phyloP scores from a whole-genome alignment of 495 filamentous ascomycete genomes.

The Pyrenula aspistea region DNA sequence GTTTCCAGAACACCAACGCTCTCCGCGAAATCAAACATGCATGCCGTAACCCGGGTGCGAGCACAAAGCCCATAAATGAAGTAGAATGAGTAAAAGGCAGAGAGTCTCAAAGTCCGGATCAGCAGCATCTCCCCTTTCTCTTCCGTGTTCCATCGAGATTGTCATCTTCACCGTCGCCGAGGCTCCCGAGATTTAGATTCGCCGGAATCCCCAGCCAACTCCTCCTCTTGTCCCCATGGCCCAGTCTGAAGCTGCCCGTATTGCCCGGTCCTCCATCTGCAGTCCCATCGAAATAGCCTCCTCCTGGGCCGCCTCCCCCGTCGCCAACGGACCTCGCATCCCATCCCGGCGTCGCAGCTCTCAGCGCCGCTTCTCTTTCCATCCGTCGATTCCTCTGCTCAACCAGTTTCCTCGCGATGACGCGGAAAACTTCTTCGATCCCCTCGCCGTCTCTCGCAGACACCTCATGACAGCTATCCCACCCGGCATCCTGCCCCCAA shows the following conservation, averaged over 20 bases:
- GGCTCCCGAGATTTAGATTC: slow-evolving; percentile 21
- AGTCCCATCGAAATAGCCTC: slow-evolving; percentile 12
- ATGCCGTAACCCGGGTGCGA: no score
- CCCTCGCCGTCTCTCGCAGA: slow-evolving; percentile 90
- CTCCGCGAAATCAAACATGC: no score
- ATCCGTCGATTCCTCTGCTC: slow-evolving; percentile 65
- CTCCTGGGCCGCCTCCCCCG: slow-evolving; percentile 4
- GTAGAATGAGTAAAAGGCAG: no score
- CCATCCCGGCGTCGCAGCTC: slow-evolving; percentile 9
- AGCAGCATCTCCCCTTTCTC: background rate
- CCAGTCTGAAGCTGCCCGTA: slow-evolving; percentile 33
- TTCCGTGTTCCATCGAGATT: background rate
- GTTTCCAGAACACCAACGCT: no score
- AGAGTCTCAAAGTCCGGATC: no score
- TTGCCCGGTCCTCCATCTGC: slow-evolving; percentile 12
- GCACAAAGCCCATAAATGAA: no score
- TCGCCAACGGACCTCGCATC: slow-evolving; percentile 26
- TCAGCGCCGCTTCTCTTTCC: slow-evolving; percentile 39
- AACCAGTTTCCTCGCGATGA: slow-evolving; percentile 87
- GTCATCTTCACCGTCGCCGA: background rate
- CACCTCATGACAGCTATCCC: slow-evolving; percentile 96
- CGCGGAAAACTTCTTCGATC: slow-evolving; percentile 92
- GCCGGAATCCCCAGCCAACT: slow-evolving; percentile 42
- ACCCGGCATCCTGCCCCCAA: slow-evolving; percentile 85
- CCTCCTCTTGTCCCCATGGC: slow-evolving; percentile 31